Evolutionary conservation across 2,329 filamentous ascomycete species (phyloP).

Genomic region (Phyllosticta capitalensis): DNA sequence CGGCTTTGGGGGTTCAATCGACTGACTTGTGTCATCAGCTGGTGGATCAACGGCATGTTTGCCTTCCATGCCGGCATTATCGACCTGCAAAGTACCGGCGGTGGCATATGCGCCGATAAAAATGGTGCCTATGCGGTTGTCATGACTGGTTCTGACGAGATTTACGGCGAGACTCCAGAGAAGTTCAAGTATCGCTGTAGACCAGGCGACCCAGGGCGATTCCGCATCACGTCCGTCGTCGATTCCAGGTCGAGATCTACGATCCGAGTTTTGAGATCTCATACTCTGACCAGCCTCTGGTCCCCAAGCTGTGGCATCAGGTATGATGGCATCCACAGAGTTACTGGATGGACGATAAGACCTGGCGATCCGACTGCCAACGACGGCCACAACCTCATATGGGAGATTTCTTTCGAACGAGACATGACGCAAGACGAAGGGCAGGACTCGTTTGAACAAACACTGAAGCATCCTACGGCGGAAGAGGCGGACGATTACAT

Average conservation of each 20-base stretch:
- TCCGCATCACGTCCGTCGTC: constrained; percentile 32
- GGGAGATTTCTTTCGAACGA: constrained; percentile 32
- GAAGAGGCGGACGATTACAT: constrained; percentile 40
- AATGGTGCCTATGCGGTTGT: constrained; percentile 38
- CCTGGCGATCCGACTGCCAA: constrained; percentile 13
- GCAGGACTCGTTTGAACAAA: constrained; percentile 19
- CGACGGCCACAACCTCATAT: constrained; percentile 21
- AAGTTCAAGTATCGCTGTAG: constrained; percentile 34
- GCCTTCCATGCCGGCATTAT: constrained; percentile 40
- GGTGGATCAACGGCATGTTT: constrained; percentile 42
- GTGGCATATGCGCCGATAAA: constrained; percentile 34
- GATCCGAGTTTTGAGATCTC: constrained; percentile 36
- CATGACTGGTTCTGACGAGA: constrained; percentile 31
- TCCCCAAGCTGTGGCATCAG: constrained; percentile 37
- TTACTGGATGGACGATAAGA: constrained; percentile 34
- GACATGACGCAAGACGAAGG: constrained; percentile 2
- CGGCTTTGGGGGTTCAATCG: neutral
- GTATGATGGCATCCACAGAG: constrained; percentile 37
- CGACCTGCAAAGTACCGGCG: constrained; percentile 31
- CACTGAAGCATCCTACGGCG: constrained; percentile 30
- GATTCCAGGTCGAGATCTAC: constrained; percentile 31
- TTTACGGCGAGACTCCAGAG: constrained; percentile 24
- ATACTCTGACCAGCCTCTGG: constrained; percentile 35
- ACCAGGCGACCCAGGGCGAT: constrained; percentile 33
- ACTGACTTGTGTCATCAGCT: constrained; percentile 23